Percentiles rank a stretch among this genome's conserved stretches.
phyloP scores from a whole-genome alignment of 208 protist genomes.

The Zelonia costaricensis region DNA sequence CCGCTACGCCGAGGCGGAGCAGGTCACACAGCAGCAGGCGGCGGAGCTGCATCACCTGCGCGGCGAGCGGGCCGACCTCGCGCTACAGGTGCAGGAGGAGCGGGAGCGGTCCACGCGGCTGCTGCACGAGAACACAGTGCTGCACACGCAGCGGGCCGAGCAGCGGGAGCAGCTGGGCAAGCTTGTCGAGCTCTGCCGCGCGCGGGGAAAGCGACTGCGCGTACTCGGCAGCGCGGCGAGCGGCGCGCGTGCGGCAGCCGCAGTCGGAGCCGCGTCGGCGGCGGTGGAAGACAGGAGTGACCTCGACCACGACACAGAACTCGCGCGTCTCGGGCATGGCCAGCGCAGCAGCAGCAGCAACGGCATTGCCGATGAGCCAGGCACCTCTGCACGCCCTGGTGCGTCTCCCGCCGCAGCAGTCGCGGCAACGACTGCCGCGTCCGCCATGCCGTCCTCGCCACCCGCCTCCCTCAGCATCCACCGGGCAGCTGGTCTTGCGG shows the following conservation, averaged over 20 bases:
- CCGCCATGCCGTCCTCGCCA: no score
- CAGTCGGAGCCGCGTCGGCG: no score
- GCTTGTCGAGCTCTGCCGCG: conserved; percentile 39
- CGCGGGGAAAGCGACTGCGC: conserved; percentile 25
- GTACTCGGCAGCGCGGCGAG: background rate
- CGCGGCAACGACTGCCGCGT: no score
- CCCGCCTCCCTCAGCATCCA: conserved; percentile 11
- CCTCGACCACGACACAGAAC: no score
- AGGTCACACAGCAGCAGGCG: conserved; percentile 29
- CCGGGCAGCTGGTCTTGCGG: conserved; percentile 1
- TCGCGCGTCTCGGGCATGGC: no score
- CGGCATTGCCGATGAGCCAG: no score
- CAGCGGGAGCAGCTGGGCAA: conserved; percentile 35
- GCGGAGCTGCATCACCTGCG: conserved; percentile 39
- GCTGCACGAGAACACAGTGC: conserved; percentile 63
- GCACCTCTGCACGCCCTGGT: no score
- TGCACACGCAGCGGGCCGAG: conserved; percentile 45
- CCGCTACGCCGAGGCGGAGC: conserved; percentile 25
- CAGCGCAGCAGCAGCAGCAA: no score
- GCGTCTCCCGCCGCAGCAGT: no score
- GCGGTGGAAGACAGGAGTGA: no score
- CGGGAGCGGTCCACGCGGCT: conserved; percentile 61
- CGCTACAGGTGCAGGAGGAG: conserved; percentile 67
- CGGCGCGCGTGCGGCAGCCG: background rate
- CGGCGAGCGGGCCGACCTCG: conserved; percentile 38